phyloP scores from a whole-genome alignment of 2,329 filamentous ascomycete species.

The Apiospora marii region DNA sequence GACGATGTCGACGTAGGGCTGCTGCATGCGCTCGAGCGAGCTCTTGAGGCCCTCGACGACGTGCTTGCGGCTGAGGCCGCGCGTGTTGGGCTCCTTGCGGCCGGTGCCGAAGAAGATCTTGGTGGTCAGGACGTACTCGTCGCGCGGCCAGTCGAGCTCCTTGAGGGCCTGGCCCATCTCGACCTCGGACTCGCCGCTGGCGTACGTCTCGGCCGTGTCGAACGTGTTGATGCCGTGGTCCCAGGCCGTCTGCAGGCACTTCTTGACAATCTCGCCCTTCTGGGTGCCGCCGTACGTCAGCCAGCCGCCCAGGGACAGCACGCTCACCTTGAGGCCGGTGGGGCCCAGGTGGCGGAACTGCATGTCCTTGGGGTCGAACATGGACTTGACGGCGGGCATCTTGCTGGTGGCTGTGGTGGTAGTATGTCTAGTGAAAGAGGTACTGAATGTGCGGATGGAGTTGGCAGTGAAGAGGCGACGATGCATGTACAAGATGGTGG shows the following conservation, averaged over 20 bases:
- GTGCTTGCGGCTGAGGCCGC: slow-evolving; percentile 59
- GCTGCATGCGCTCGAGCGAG: slow-evolving; percentile 64
- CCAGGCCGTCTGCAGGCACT: slow-evolving; percentile 57
- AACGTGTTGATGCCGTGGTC: slow-evolving; percentile 63
- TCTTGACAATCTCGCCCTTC: slow-evolving; percentile 47
- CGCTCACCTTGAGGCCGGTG: slow-evolving; percentile 53
- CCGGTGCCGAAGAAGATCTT: slow-evolving; percentile 61
- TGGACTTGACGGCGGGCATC: slow-evolving; percentile 32
- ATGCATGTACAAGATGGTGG: not conserved
- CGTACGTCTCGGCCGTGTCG: slow-evolving; percentile 60
- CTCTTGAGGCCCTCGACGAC: slow-evolving; percentile 64
- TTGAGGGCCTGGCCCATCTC: slow-evolving; percentile 56
- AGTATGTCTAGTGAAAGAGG: not conserved
- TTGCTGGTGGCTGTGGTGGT: not conserved
- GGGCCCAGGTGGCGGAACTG: slow-evolving; percentile 52
- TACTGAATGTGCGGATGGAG: slow-evolving; percentile 20
- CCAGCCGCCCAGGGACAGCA: slow-evolving; percentile 49
- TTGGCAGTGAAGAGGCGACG: not conserved
- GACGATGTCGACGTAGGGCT: slow-evolving; percentile 72
- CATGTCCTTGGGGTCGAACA: slow-evolving; percentile 46
- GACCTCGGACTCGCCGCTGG: slow-evolving; percentile 56
- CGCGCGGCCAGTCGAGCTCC: slow-evolving; percentile 51
- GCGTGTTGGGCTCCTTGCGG: slow-evolving; percentile 64
- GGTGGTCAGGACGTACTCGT: slow-evolving; percentile 62
- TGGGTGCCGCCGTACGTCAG: slow-evolving; percentile 43